Conservation (phyloP, 163 green algal genomes). For the Chlorella variabilis region DNA sequence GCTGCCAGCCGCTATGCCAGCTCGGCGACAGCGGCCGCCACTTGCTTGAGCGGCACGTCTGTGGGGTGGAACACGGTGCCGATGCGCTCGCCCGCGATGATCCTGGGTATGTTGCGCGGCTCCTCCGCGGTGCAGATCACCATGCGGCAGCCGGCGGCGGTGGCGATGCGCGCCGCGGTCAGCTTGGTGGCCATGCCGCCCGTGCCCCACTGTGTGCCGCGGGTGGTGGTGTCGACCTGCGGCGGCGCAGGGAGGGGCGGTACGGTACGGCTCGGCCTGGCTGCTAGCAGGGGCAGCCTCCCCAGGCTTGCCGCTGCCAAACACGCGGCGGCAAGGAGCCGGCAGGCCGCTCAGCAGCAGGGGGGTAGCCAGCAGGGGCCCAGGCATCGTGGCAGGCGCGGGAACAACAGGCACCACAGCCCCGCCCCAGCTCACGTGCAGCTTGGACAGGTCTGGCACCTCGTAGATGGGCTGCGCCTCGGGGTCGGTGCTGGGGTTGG, state of each 20-base stretch:
- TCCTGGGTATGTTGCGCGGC: conserved; percentile 60
- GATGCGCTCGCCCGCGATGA: conserved; percentile 64
- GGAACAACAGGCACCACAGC: no score
- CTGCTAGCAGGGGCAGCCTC: no score
- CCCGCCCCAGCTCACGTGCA: conserved; percentile 58
- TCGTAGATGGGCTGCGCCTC: conserved; percentile 73
- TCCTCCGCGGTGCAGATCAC: conserved; percentile 72
- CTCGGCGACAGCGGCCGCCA: neutral
- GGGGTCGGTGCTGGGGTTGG: conserved; percentile 77
- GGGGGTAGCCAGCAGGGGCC: no score
- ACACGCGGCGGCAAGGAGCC: no score
- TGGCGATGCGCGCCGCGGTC: conserved; percentile 90
- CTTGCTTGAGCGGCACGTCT: conserved; percentile 41
- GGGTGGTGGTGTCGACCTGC: conserved; percentile 78
- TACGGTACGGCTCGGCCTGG: no score
- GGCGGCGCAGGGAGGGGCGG: conserved; percentile 45
- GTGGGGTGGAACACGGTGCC: conserved; percentile 79
- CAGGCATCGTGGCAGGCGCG: no score
- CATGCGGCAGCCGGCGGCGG: conserved; percentile 84
- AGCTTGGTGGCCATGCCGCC: conserved; percentile 96
- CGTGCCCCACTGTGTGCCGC: conserved; percentile 80
- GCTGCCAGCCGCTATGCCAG: neutral
- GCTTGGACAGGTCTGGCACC: conserved; percentile 75
- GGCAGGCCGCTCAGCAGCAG: no score
- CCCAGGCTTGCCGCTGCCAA: no score